A percentile compares a stretch with the other conserved stretches of the same genome.
phyloP scores from a whole-genome alignment of 305 asterid species.

The Striga hermonthica region DNA sequence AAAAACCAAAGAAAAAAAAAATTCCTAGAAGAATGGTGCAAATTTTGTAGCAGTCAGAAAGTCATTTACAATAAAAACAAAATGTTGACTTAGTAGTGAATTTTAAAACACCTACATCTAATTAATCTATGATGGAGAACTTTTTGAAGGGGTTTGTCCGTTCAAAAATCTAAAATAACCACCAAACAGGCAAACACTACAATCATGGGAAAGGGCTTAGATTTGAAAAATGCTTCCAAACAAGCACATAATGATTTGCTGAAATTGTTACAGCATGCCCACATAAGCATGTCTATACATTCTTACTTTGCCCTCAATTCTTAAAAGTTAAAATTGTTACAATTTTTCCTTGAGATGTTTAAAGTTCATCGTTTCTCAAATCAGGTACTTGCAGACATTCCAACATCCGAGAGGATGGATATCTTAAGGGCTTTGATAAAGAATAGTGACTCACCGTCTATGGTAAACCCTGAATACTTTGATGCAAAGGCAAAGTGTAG shows the following conservation, averaged over 20 bases:
- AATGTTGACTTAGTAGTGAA: too few species aligned
- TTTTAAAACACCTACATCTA: too few species aligned
- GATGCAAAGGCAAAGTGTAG: constrained; percentile 19
- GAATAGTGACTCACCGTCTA: constrained; percentile 68
- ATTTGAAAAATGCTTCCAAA: background rate
- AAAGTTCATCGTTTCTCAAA: constrained; percentile 13
- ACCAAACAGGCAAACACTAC: too few species aligned
- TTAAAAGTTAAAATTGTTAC: too few species aligned
- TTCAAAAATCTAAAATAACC: too few species aligned
- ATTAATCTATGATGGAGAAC: too few species aligned
- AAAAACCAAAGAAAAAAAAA: too few species aligned
- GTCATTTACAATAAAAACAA: too few species aligned
- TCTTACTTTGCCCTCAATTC: constrained; percentile 2
- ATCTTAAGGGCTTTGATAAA: constrained; percentile 64
- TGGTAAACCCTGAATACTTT: constrained; percentile 51
- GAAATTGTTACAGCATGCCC: background rate
- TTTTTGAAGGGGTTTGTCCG: too few species aligned
- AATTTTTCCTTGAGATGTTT: background rate
- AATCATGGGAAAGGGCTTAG: too few species aligned
- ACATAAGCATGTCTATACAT: background rate
- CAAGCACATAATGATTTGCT: background rate
- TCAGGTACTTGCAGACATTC: constrained; percentile 63
- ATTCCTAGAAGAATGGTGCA: too few species aligned
- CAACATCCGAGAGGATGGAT: constrained; percentile 62
- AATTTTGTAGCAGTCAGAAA: too few species aligned